Conservation (phyloP, 139 green algal genomes). For the Chlamydomonas incerta region DNA sequence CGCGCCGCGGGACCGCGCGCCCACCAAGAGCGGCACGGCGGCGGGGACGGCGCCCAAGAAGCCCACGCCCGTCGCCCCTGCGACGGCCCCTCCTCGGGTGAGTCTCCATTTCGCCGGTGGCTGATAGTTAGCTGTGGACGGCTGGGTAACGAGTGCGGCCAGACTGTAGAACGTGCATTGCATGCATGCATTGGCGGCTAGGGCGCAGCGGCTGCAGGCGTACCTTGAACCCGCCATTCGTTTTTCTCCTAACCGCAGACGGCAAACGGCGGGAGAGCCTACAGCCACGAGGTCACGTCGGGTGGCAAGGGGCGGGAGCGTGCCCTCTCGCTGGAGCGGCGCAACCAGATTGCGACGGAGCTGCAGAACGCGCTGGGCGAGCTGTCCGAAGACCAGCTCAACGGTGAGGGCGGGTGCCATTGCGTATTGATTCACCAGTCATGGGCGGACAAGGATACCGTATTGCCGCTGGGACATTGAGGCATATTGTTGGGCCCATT, state of each 20-base stretch:
- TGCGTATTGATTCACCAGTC: no score
- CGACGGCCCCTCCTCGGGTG: background rate
- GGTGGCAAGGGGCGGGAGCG: constrained; percentile 33
- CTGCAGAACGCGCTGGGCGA: constrained; percentile 38
- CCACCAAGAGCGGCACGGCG: constrained; percentile 8
- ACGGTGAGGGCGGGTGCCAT: background rate
- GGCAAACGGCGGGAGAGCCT: constrained; percentile 12
- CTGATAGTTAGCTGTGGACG: no score
- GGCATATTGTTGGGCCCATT: no score
- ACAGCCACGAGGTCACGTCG: constrained; percentile 43
- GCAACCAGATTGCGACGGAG: constrained; percentile 36
- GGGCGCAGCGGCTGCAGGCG: no score
- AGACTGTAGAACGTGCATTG: no score
- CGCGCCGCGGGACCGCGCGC: background rate
- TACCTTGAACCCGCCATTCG: no score
- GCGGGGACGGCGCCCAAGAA: background rate
- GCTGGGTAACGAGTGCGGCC: no score
- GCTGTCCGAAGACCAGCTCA: constrained; percentile 35
- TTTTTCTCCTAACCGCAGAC: no score
- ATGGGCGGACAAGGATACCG: no score
- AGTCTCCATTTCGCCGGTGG: no score
- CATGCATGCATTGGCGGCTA: no score
- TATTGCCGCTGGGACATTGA: no score
- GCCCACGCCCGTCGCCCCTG: background rate
- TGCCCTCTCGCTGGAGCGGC: constrained; percentile 23